Base-by-base conservation (phyloP, 2,329 filamentous ascomycete genomes). In the Claviceps pazoutovae region DNA sequence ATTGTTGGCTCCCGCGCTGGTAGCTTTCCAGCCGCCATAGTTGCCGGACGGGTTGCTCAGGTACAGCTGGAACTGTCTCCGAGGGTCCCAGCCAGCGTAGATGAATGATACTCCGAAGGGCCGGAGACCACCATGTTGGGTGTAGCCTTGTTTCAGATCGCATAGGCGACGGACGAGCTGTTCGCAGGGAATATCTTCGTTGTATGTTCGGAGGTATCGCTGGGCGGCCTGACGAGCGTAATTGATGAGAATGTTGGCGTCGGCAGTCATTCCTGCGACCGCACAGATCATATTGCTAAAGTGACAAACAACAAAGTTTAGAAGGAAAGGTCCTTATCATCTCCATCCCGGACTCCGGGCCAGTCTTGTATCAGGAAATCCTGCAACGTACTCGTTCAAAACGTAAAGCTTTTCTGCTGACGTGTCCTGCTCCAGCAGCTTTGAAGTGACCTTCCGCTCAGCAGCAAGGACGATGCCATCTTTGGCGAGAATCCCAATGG, bases 181-280 rank as follows among this genome's bases (percentile, higher is more conserved):
- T 71, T 98, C 93, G 75, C 93, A 98, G 54, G 93, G 93, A 58
- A 98, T 98, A 67, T 98, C 93, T 84, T 96, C 90, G 76, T 97
- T 95, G 79, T 98, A 98, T 63, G 91, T 98, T 60, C 95, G 82
- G 68, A 98, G 91, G 74, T 98, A 97, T 66, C 86, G 83, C 74
- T 98, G 93, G 62, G 93, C 93, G 63, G 88, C 86, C 80, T 95
- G 88, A 62, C 93, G 89, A 68, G 93, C 94, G 72, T 94, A 96
- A 78, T 98, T 98, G 82, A 98, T 98, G 68, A 98, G 88, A 71
- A 98, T 98, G 76, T 98, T 98, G 70, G 93, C 93, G 68, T 98
- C 93, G 65, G 93, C 93, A 46, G 90, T 98, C 91, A 98, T 97
- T 66, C 93, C 93, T 62, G 93, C 93, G 55, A 98, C 93, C 56